A percentile compares a stretch with the other conserved stretches of the same genome.
phyloP scores from a whole-genome alignment of 768 basidiomycete genomes.

The Lentinula raphanica region DNA sequence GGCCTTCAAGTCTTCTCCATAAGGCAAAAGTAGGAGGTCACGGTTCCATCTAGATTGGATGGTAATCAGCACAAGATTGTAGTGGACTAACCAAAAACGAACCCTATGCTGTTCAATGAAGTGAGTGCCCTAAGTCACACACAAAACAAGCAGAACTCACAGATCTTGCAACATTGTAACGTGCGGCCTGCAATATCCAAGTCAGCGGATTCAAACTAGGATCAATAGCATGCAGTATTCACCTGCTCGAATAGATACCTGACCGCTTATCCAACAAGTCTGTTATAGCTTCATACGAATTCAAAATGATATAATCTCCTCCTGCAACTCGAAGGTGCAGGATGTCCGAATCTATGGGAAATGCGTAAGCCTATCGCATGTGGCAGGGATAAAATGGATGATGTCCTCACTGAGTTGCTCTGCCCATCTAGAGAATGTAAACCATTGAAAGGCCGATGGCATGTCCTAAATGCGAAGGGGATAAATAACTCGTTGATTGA shows the following conservation, averaged over 20 bases:
- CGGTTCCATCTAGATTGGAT: slow-evolving; percentile 10
- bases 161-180: slow-evolving; percentile 11
- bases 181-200: not conserved
- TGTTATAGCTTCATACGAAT: slow-evolving; percentile 25
- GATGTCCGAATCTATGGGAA: slow-evolving; percentile 22
- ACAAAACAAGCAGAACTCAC: not conserved
- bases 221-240: not conserved
- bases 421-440: slow-evolving; percentile 37
- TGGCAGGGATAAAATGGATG: no score
- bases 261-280: slow-evolving; percentile 35
- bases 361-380: no score
- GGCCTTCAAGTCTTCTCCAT: not conserved
- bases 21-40: slow-evolving; percentile 9
- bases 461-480: slow-evolving; percentile 24
- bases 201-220: not conserved
- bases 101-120: not conserved
- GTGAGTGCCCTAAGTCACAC: no score
- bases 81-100: not conserved
- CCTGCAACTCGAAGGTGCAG: slow-evolving; percentile 23
- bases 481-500: no score
- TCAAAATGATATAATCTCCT: slow-evolving; percentile 26
- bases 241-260: slow-evolving; percentile 32
- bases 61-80: no score
- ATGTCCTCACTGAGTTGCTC: slow-evolving; percentile 29
- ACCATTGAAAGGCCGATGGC: slow-evolving; percentile 37